These are phyloP conservation scores for Bipolaris oryzae DNA, from an alignment of 2,329 filamentous ascomycete genomes.

Conservation along the genomic window DNA sequence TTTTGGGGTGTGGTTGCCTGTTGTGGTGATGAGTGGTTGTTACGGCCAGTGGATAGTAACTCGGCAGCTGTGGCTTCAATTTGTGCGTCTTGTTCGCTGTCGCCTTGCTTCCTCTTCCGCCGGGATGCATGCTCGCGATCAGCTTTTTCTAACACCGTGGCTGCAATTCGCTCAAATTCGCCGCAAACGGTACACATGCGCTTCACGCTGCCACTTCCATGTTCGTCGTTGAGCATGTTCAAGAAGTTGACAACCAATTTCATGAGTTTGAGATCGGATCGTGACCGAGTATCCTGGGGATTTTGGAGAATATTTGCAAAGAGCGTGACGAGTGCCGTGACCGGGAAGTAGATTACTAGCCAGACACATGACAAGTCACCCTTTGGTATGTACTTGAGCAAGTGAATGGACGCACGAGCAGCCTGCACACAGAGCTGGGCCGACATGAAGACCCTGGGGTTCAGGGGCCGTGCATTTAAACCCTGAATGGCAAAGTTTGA, in stretches of 20 bases:
- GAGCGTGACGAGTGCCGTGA: slow-evolving; percentile 90
- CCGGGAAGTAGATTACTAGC: slow-evolving; percentile 96
- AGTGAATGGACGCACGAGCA: slow-evolving; percentile 86
- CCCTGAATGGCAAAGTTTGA: slow-evolving; percentile 96
- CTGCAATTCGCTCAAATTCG: slow-evolving; percentile 96
- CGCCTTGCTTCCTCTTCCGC: slow-evolving; percentile 78
- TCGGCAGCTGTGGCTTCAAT: slow-evolving; percentile 47
- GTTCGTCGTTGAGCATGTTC: slow-evolving; percentile 85
- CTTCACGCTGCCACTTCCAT: slow-evolving; percentile 86
- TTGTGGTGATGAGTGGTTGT: slow-evolving; percentile 37
- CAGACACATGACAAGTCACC: slow-evolving; percentile 95
- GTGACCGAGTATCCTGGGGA: slow-evolving; percentile 83
- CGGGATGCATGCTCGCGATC: slow-evolving; percentile 82
- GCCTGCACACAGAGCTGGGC: slow-evolving; percentile 91
- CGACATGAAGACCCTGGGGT: slow-evolving; percentile 92
- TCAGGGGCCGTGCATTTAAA: slow-evolving; percentile 85
- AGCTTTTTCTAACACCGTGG: slow-evolving; percentile 85
- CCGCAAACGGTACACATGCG: slow-evolving; percentile 92
- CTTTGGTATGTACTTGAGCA: slow-evolving; percentile 95
- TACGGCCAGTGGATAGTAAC: slow-evolving; percentile 39
- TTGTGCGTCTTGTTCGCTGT: slow-evolving; percentile 56
- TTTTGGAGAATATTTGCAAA: slow-evolving; percentile 98
- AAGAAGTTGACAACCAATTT: slow-evolving; percentile 90
- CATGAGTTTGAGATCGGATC: slow-evolving; percentile 90
- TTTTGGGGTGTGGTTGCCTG: slow-evolving; percentile 29